These are phyloP conservation scores for Xerophyta viscosa DNA, from an alignment of 106 monocot genomes.

Conservation along the genomic window DNA sequence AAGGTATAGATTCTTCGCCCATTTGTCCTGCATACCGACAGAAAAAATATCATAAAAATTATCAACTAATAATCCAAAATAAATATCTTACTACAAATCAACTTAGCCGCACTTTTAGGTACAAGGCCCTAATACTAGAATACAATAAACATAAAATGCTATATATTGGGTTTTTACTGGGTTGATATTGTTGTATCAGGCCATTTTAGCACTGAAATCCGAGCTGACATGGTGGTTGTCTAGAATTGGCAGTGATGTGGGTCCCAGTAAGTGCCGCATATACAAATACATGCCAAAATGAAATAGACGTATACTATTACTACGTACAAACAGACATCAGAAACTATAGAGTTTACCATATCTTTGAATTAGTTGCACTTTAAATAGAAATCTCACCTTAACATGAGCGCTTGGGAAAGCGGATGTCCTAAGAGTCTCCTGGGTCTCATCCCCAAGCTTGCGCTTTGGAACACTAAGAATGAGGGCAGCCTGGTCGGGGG, in stretches of 20 bases:
- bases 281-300: too few species aligned
- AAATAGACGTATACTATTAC: too few species aligned
- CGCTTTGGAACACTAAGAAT: conserved; percentile 42
- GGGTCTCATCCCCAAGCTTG: conserved; percentile 37
- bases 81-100: background rate
- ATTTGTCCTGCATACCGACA: conserved; percentile 2
- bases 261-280: too few species aligned
- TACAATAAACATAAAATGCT: background rate
- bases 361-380: too few species aligned
- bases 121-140: background rate
- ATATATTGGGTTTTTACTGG: too few species aligned
- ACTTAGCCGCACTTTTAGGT: too few species aligned
- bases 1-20: conserved; percentile 11
- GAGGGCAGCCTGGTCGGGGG: conserved; percentile 41
- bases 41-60: background rate
- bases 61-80: background rate
- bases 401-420: conserved; percentile 50
- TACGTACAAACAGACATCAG: too few species aligned
- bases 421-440: conserved; percentile 45
- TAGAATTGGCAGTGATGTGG: too few species aligned
- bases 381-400: conserved; percentile 20
- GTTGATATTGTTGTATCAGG: too few species aligned
- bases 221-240: too few species aligned
- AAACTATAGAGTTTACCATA: too few species aligned
- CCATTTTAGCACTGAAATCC: too few species aligned